Percentiles rank a stretch among this genome's conserved stretches.
Evolutionary conservation across 768 basidiomycete genomes (phyloP).

Genomic region (Tulasnella sp.): DNA sequence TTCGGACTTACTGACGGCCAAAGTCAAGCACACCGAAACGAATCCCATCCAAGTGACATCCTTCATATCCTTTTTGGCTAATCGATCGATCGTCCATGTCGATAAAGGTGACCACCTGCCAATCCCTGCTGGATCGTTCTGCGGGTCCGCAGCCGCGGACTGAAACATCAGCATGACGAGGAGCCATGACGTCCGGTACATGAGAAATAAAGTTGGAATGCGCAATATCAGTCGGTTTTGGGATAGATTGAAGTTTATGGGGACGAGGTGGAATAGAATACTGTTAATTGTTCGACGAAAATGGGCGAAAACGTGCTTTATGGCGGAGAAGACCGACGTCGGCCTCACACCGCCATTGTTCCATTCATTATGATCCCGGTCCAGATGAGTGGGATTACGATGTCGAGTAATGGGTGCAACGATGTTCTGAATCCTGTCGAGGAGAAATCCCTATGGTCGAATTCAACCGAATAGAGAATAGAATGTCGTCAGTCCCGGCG

Average conservation of each 20-base stretch:
- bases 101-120: neutral
- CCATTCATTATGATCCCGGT: neutral
- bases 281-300: neutral
- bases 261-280: neutral
- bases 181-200: neutral
- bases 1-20: neutral
- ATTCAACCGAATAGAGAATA: neutral
- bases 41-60: neutral
- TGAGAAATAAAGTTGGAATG: neutral
- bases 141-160: neutral
- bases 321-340: neutral
- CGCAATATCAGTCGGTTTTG: neutral
- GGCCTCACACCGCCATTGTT: neutral
- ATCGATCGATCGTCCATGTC: neutral
- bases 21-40: neutral
- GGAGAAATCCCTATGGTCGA: neutral
- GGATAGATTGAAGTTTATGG: neutral
- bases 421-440: conserved; percentile 4
- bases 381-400: neutral
- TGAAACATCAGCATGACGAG: neutral
- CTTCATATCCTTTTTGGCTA: neutral
- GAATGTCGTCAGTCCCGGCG: neutral
- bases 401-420: neutral
- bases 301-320: neutral
- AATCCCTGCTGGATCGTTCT: neutral